Percentiles rank a stretch among this genome's conserved stretches.
Conservation (phyloP, 169 alveolate species). For the Plasmodium gonderi region DNA sequence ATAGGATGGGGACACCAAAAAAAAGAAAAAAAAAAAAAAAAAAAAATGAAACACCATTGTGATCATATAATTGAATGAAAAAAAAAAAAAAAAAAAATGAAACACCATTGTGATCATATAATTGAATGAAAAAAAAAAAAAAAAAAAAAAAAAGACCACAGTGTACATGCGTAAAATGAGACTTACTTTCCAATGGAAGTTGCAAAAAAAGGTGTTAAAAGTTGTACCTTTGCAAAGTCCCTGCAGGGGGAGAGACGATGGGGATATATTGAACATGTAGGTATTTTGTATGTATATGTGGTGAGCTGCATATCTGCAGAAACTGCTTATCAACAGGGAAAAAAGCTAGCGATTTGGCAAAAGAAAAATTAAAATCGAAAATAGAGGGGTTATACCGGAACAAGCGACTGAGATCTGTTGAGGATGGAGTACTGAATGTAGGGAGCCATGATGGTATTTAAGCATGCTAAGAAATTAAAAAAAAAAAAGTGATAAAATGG, state of each 20-base stretch:
- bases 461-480: constrained; percentile 36
- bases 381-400: constrained; percentile 19
- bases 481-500: constrained; percentile 11
- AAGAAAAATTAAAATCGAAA: too few species aligned
- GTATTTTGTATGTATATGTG: background rate
- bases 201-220: constrained; percentile 34
- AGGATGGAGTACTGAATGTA: constrained; percentile 50
- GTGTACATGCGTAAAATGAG: too few species aligned
- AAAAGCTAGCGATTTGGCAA: background rate
- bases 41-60: background rate
- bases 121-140: background rate
- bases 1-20: background rate
- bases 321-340: background rate
- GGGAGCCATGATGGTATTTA: constrained; percentile 66
- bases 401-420: constrained; percentile 49
- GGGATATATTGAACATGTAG: background rate
- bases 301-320: background rate
- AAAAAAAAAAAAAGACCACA: background rate
- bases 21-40: background rate
- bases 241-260: constrained; percentile 1
- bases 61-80: background rate
- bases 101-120: background rate
- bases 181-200: constrained; percentile 68
- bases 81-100: background rate
- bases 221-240: constrained; percentile 36